A percentile compares a stretch with the other conserved stretches of the same genome.
phyloP scores from a whole-genome alignment of 495 filamentous ascomycete species.

The Aspergillus conjunctus region DNA sequence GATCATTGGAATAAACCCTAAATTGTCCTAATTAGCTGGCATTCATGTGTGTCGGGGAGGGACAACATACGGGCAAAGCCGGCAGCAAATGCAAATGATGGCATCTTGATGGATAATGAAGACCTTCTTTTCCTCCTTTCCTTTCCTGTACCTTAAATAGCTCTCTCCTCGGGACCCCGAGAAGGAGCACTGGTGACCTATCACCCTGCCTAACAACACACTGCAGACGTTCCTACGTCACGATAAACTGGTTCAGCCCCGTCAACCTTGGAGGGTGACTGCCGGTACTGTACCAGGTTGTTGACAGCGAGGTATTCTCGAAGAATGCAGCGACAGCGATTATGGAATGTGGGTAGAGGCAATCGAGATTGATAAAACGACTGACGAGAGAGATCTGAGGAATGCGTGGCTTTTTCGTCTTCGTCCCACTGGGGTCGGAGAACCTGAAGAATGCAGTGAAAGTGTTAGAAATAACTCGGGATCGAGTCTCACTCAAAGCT shows the following conservation, averaged over 20 bases:
- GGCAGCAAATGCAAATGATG: constrained; percentile 26
- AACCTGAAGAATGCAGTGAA: constrained; percentile 20
- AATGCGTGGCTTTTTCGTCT: constrained; percentile 16
- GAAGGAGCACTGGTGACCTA: constrained; percentile 40
- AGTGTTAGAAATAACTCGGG: constrained; percentile 16
- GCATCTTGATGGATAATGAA: constrained; percentile 32
- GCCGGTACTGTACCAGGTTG: not conserved
- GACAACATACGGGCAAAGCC: constrained; percentile 39
- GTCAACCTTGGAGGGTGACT: not conserved
- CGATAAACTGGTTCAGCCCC: not conserved
- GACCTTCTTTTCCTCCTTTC: constrained; percentile 17
- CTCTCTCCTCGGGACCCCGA: constrained; percentile 54
- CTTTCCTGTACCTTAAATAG: constrained; percentile 25
- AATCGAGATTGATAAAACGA: constrained; percentile 23
- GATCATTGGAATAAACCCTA: constrained; percentile 89
- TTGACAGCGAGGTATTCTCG: constrained; percentile 13
- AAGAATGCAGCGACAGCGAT: constrained; percentile 17
- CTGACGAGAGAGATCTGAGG: constrained; percentile 18
- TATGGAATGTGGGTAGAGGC: constrained; percentile 36
- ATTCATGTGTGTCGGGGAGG: not conserved
- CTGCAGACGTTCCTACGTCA: constrained; percentile 8
- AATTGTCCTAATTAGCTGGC: constrained; percentile 15
- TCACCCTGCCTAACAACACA: constrained; percentile 7
- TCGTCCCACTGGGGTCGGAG: constrained; percentile 6
- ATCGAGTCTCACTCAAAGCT: constrained; percentile 11